Base-by-base conservation (phyloP, 202 grass and related monocot species). In the Digitaria exilis region DNA sequence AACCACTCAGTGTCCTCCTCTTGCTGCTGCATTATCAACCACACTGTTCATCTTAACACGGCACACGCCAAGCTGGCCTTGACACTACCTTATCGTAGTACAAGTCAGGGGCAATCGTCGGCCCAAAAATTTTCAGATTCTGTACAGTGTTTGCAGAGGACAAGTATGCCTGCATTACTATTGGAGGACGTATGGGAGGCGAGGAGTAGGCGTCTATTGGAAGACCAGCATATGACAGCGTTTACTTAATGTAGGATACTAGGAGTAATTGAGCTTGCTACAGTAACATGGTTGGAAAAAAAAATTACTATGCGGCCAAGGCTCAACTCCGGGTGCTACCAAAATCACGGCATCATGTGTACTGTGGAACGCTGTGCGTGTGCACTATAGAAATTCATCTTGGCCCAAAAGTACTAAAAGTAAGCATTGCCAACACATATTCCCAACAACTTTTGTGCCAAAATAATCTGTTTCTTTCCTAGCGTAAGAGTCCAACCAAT, bases 11-110 rank as follows among this genome's bases (percentile, higher is more conserved):
- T 67, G 57, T 50, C 37, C 52, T n/a, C n/a, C n/a, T 29, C 24
- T 26, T 15, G 64, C 11, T 10, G 12, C 24, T 77, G 19, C 80
- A 55, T 24, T 73, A 30, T 34, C 51, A 69, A 48, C 73, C 50
- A 34, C 25, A 66, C 67, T 84, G 45, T 49, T 50, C 45, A 37
- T 14, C 63, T 34, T 77, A 67, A 76, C 61, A 55, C n/a, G n/a
- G n/a, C n/a, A n/a, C n/a, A n/a, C 8, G 31, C 25, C 30, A 49
- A 26, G 14, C 60, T 7, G 11, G 60, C 19, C 4, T 68, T 39
- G 57, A 69, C 30, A 81, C 17, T 14, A 21, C 15, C 37, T 59
- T 37, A 51, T 37, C 30, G 39, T 68, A 35, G 41, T 60, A 46
- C 39, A 29, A 74, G 48, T 81, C 28, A 55, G 7, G 22, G 9